Base-by-base conservation (phyloP, 2,329 filamentous ascomycete species). In the Sclerotinia sclerotiorum region DNA sequence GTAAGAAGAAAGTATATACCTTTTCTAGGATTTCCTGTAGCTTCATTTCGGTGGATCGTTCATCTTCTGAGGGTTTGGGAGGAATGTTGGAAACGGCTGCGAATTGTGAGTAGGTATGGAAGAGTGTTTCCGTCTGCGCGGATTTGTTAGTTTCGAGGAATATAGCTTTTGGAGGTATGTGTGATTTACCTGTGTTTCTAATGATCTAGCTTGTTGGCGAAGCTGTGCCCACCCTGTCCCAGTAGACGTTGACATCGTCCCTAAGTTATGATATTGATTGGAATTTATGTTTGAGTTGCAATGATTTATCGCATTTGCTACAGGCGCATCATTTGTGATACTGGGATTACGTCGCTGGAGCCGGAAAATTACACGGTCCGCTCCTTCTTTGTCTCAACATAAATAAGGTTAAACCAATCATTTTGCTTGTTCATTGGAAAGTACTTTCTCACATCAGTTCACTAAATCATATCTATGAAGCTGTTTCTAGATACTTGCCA, bases 41-140 rank as follows among this genome's bases (percentile, higher is more conserved):
- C 78, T 94, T 92, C 21, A 85, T 82, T 81, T 98, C 93, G 39
- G 91, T 90, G 68, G 88, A 85, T 71, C 84, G 83, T 79, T 98
- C 95, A 73, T 97, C 93, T 70, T 94, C 90, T 65, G 91, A 91
- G 15, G 94, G 91, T 77, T 95, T 94, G 5, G 87, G 83, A 11
- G 94, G 90, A 68, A 97, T 90, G 75, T 90, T 92, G 24, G 91
- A 82, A 69, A 90, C 87, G 24, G 91, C 88, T 24, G 93, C 90
- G 82, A 93, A 97, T 79, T 98, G 94, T 21, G 95, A 95, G 79
- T 97, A 99, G 70, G 86, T 88, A 76, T 93, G 90, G 78, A 94
- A 92, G 69, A 69, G 57, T 62, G 68, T 69, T 55, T 69, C 68
- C 19, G 65, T 69, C 68, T 67, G 42, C 21, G n/a, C 21, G 35